A percentile compares a stretch with the other conserved stretches of the same genome.
Evolutionary conservation across 2,329 filamentous ascomycete genomes (phyloP).

Genomic region (Xylariaceae sp.): DNA sequence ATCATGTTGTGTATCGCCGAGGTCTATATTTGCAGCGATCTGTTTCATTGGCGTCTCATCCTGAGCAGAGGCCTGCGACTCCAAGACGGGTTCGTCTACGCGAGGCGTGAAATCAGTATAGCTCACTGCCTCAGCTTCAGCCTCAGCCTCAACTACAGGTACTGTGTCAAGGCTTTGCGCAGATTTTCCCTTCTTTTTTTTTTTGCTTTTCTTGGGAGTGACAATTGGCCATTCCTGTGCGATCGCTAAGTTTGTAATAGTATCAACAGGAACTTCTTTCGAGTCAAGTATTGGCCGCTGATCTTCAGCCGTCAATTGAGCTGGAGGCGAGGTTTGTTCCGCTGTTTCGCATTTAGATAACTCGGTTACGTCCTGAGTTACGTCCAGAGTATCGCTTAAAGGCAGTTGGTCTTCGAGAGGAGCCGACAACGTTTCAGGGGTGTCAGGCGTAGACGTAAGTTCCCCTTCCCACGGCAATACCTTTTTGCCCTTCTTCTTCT

Average conservation of each 20-base stretch:
- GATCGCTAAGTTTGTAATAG: conserved; percentile 3
- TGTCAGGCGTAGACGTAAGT: not conserved
- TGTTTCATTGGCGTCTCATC: too few relatives aligned
- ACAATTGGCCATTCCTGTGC: conserved; percentile 9
- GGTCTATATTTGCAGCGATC: too few relatives aligned
- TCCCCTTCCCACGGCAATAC: conserved; percentile 13
- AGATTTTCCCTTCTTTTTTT: conserved; percentile 14
- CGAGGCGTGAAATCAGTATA: too few relatives aligned
- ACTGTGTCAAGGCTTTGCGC: conserved; percentile 1
- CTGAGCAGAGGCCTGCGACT: too few relatives aligned
- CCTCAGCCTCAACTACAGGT: not conserved
- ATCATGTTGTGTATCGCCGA: too few relatives aligned
- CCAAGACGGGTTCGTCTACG: too few relatives aligned
- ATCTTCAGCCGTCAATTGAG: too few relatives aligned
- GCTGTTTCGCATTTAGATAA: too few relatives aligned
- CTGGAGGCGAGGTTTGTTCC: too few relatives aligned
- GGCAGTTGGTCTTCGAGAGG: not conserved
- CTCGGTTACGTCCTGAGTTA: too few relatives aligned
- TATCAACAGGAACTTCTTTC: conserved; percentile 8
- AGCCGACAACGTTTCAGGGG: not conserved
- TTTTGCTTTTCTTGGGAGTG: conserved; percentile 16
- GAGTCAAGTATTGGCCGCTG: too few relatives aligned
- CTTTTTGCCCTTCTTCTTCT: conserved; percentile 29
- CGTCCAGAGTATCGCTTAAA: too few relatives aligned
- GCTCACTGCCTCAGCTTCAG: not conserved